A percentile compares a stretch with the other conserved stretches of the same genome.
Conservation (phyloP, 192 early-diverging fungal species). For the Umbelopsis sp. region DNA sequence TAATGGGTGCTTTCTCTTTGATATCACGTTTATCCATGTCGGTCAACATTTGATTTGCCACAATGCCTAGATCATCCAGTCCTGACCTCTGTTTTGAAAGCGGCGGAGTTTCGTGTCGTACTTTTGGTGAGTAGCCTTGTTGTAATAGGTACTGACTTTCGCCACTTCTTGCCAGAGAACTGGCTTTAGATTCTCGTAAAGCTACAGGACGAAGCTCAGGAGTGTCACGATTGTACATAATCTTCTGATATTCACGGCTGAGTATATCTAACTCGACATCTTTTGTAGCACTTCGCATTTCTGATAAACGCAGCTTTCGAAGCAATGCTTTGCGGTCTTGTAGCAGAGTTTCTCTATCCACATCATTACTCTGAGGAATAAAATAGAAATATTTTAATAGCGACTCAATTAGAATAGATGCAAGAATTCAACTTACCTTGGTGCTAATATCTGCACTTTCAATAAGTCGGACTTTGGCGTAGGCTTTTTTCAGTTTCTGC, state of each 20-base stretch:
- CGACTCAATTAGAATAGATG: background rate
- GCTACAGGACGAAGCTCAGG: background rate
- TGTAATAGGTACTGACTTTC: conserved; percentile 30
- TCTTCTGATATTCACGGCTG: background rate
- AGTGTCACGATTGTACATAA: conserved; percentile 10
- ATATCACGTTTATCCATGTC: conserved; percentile 29
- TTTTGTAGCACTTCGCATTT: conserved; percentile 32
- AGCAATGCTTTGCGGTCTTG: conserved; percentile 25
- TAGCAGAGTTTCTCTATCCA: conserved; percentile 18
- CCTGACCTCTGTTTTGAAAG: conserved; percentile 28
- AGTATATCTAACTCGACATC: conserved; percentile 35
- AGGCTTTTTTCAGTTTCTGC: conserved; percentile 27
- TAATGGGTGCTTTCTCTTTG: conserved; percentile 6
- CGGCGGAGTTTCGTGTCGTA: conserved; percentile 10
- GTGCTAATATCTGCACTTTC: conserved; percentile 26
- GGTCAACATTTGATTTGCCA: conserved; percentile 43
- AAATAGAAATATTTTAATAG: background rate
- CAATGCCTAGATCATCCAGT: conserved; percentile 36
- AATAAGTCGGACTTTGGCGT: conserved; percentile 15
- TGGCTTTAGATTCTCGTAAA: background rate
- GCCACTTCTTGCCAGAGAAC: background rate
- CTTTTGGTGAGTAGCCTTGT: conserved; percentile 33
- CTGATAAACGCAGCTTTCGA: conserved; percentile 31
- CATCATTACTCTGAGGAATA: conserved; percentile 12
- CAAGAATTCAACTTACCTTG: conserved; percentile 6